Percentiles rank a stretch among this genome's conserved stretches.
phyloP scores from a whole-genome alignment of 1,284 basidiomycete species.

The Fomitopsis pinicola region DNA sequence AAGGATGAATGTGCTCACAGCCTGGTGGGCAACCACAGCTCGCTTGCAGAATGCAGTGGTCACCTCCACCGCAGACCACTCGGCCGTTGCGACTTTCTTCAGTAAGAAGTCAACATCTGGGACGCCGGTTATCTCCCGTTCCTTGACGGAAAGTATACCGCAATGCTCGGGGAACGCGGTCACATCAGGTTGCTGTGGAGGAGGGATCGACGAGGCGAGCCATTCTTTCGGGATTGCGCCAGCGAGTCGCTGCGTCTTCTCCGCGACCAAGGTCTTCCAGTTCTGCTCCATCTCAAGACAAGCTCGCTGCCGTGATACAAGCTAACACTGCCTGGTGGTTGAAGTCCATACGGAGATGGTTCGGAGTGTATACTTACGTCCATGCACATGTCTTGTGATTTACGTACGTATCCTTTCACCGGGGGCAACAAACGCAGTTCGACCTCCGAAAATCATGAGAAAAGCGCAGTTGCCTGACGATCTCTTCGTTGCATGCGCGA shows the following conservation, averaged over 20 bases:
- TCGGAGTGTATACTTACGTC: no score
- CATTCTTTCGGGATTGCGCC: constrained; percentile 46
- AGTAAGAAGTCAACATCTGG: constrained; percentile 36
- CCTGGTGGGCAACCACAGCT: constrained; percentile 56
- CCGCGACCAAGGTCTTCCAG: constrained; percentile 40
- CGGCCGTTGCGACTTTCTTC: constrained; percentile 32
- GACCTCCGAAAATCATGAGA: no score
- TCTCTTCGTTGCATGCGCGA: no score
- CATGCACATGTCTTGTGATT: no score
- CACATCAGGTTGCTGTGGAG: constrained; percentile 36
- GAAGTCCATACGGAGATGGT: no score
- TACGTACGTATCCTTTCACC: no score
- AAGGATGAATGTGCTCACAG: constrained; percentile 30
- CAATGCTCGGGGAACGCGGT: constrained; percentile 36
- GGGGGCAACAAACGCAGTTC: no score
- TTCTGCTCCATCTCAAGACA: constrained; percentile 2
- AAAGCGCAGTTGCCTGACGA: no score
- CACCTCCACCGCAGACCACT: constrained; percentile 44
- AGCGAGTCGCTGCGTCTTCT: constrained; percentile 40
- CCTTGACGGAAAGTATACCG: constrained; percentile 40
- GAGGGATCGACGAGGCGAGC: constrained; percentile 31
- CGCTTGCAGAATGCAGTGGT: constrained; percentile 56
- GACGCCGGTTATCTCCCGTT: constrained; percentile 48
- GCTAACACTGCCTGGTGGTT: not conserved
- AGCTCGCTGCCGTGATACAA: not conserved